Base-by-base conservation (phyloP, 176 grass and related monocot genomes). In the Chrysopogon serrulatus region DNA sequence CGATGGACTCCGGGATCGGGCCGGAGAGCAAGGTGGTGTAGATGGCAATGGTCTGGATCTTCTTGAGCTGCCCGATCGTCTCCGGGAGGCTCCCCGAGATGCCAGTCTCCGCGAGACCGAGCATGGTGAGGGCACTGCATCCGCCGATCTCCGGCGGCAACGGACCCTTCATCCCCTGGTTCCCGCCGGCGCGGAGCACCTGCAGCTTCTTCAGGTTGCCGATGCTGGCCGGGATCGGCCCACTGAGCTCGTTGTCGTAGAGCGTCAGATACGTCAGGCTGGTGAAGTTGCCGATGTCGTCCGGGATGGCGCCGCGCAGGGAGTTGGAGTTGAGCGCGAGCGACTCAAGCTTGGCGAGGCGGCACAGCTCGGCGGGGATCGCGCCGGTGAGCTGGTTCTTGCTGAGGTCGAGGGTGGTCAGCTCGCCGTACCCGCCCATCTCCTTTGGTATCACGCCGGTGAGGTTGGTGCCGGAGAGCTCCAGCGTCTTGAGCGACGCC, bases 141-240 rank as follows among this genome's bases (percentile, higher is more conserved):
- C 94, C 87, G n/a, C 93, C 93, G 48, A 99, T 99, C 69, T 96
- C 93, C 34, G 49, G 42, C 2, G 97, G 97, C 53, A 99, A 3
- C 35, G 83, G 80, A 23, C 97, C 97, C 83, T 91, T 96, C 31
- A 99, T 76, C 37, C 84, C 79, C 70, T 83, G 81, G 86, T 99
- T 99, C 51, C 97, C 97, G 11, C 97, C 93, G 32, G 93, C 89
- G 27, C 97, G 91, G 77, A 99, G 86, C 47, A 93, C 90, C 82
- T 96, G 73, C 42, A 99, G 77, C 71, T 89, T 90, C 73, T 89
- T 87, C 70, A 99, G 79, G 42, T 80, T 89, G 23, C 97, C 93
- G 30, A 99, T 94, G 89, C 80, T 87, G 48, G 70, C 32, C 10
- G 93, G 93, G 49, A 99, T 94, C 14, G 79, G 18, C 3, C 93